These are phyloP conservation scores for Zizania palustris DNA, from an alignment of 202 grass and related monocot genomes.

Conservation along the genomic window DNA sequence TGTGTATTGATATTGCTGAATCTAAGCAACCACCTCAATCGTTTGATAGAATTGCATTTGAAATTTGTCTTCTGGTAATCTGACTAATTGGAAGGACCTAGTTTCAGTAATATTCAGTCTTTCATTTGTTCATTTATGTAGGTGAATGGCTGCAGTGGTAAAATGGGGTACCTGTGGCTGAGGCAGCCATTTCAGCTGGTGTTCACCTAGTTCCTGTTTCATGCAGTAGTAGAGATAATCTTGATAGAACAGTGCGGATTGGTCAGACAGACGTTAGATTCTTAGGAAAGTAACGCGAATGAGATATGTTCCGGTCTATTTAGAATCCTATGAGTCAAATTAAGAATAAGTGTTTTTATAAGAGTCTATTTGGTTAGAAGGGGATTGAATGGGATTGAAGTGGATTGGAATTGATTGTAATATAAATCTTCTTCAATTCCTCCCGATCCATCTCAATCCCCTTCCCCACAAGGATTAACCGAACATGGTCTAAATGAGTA, in stretches of 20 bases:
- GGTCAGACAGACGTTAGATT: constrained; percentile 53
- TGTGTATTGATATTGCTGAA: background rate
- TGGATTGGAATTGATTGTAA: too few species aligned
- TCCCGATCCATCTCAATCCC: too few species aligned
- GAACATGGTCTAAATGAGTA: too few species aligned
- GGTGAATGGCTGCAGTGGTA: constrained; percentile 92
- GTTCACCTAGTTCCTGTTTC: constrained; percentile 81
- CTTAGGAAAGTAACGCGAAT: too few species aligned
- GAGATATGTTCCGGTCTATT: too few species aligned
- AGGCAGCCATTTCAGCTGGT: constrained; percentile 66
- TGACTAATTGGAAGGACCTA: background rate
- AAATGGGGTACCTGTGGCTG: constrained; percentile 78
- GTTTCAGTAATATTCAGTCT: constrained; percentile 18
- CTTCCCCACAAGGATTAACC: too few species aligned
- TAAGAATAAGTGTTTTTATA: too few species aligned
- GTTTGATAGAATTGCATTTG: constrained; percentile 23
- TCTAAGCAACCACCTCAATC: background rate
- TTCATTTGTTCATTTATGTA: constrained; percentile 42
- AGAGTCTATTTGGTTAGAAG: too few species aligned
- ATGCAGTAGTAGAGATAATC: constrained; percentile 63
- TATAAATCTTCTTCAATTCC: too few species aligned
- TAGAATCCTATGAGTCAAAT: too few species aligned
- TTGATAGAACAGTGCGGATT: constrained; percentile 59
- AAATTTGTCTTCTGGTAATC: background rate
- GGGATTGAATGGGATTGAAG: too few species aligned